phyloP scores from a whole-genome alignment of 1,284 basidiomycete species.

The Heterobasidion occidentale region DNA sequence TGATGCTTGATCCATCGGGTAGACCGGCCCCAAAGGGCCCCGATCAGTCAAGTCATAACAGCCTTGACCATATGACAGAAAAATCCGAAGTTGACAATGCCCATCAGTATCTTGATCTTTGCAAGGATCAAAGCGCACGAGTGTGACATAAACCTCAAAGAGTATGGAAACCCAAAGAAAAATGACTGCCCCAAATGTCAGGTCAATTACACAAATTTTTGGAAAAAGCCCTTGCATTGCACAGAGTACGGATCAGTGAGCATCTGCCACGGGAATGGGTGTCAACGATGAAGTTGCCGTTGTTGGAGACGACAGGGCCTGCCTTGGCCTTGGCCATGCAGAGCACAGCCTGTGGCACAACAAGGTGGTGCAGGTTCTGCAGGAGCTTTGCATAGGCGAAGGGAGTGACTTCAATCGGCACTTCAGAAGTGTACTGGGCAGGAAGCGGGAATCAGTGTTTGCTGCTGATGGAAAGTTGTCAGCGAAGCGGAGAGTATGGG shows the following conservation, averaged over 20 bases:
- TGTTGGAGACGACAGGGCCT: slow-evolving; percentile 94
- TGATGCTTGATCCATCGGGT: too few species aligned
- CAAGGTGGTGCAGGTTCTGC: slow-evolving; percentile 57
- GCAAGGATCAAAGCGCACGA: slow-evolving; percentile 40
- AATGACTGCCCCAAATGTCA: too few species aligned
- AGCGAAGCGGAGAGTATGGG: neutral
- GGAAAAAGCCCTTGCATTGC: neutral
- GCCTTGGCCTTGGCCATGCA: slow-evolving; percentile 85
- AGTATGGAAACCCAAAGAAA: too few species aligned
- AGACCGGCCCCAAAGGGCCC: too few species aligned
- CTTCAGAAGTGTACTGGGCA: slow-evolving; percentile 74
- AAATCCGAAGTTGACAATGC: slow-evolving; percentile 94
- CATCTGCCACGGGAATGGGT: slow-evolving; percentile 72
- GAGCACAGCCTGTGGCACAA: slow-evolving; percentile 58
- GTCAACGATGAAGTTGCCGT: slow-evolving; percentile 93
- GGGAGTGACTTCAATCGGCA: slow-evolving; percentile 94
- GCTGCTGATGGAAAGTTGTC: too few species aligned
- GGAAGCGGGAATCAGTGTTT: too few species aligned
- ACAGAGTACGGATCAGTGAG: slow-evolving; percentile 65
- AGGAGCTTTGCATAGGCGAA: slow-evolving; percentile 92
- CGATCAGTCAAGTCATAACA: too few species aligned
- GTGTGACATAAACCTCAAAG: too few species aligned
- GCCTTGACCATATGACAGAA: slow-evolving; percentile 93
- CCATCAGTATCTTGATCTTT: slow-evolving; percentile 84
- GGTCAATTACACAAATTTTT: slow-evolving; percentile 14